Evolutionary conservation across 257 asterid genomes (phyloP).

Genomic region (Solanum chiquidenum): DNA sequence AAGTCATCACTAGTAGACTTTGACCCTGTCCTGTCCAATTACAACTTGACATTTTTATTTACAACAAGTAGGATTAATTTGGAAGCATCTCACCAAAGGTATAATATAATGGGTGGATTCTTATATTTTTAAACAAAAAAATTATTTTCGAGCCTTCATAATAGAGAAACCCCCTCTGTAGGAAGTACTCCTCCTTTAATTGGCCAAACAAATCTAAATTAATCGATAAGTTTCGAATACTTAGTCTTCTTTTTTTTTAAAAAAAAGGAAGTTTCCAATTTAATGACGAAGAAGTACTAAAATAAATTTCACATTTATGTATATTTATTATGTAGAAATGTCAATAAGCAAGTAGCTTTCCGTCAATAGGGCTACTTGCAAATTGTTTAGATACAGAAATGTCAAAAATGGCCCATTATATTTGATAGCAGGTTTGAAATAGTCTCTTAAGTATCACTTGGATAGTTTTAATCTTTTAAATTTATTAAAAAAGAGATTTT

Average conservation of each 20-base stretch:
- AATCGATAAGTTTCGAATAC: not conserved
- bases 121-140: not conserved
- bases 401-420: not conserved
- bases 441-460: not conserved
- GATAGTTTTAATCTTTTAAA: not conserved
- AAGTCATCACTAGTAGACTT: not conserved
- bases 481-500: not conserved
- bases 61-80: not conserved
- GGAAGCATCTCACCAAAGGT: not conserved
- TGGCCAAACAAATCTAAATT: not conserved
- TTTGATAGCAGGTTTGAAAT: not conserved
- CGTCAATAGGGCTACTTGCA: too few species aligned
- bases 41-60: not conserved
- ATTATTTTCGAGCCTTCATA: accelerated
- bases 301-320: not conserved
- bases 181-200: not conserved
- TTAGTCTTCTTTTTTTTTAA: not conserved
- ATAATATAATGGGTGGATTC: not conserved
- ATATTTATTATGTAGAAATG: not conserved
- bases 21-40: not conserved
- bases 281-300: not conserved
- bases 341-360: not conserved
- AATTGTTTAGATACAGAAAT: not conserved
- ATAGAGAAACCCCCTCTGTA: not conserved
- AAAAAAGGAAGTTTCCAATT: not conserved